Evolutionary conservation across 2,329 filamentous ascomycete species (phyloP), one percentile per base, ranked within the genome.

Genomic region (Phialophora expanda): DNA sequence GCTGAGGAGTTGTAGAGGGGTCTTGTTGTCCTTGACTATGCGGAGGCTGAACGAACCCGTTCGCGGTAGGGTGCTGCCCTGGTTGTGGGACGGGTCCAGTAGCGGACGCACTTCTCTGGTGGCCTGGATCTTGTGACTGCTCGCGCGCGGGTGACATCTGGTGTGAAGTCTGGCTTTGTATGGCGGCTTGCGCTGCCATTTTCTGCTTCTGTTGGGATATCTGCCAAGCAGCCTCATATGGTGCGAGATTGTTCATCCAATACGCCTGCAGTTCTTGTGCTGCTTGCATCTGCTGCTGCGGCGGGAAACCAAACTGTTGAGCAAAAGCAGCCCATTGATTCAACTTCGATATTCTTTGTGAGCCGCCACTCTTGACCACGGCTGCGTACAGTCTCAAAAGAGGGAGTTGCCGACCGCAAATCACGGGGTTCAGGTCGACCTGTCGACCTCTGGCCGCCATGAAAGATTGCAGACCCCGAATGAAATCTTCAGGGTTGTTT

Each of bases 291-390:
- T 86, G 80, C 69, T 91, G 89, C 60, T 84, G 82, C 0, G 85
- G 85, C 8, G 83, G 82, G 56, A 92, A 86, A 4, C 79, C 76
- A 56, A 93, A 76, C 32, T 84, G 80, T 64, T 87, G 85, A 0
- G 91, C 89, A 62, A 97, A 83, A 57, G 87, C 85, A 1, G 83
- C 82, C 95, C 95, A 98, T 64, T 84, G 83, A 69, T 92, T 91
- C 26, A 83, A 82, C 26, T 85, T 84, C 0, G 87, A 89, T 2
- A 96, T 87, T 66, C 85, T 87, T 71, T 90, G 90, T 63, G 90
- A 95, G 4, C 93, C 93, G 26, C 91, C 91, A 70, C 86, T 83
- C 72, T 90, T 93, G 71, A 89, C 85, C 1, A 97, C 91, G 0
- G 87, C 82, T 67, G 89, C 87, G 76, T 96, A 98, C 2, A 98